Evolutionary conservation across 352 stramenopile species (phyloP), one percentile per base, ranked within the genome.

Genomic region (Phytopythium vexans): DNA sequence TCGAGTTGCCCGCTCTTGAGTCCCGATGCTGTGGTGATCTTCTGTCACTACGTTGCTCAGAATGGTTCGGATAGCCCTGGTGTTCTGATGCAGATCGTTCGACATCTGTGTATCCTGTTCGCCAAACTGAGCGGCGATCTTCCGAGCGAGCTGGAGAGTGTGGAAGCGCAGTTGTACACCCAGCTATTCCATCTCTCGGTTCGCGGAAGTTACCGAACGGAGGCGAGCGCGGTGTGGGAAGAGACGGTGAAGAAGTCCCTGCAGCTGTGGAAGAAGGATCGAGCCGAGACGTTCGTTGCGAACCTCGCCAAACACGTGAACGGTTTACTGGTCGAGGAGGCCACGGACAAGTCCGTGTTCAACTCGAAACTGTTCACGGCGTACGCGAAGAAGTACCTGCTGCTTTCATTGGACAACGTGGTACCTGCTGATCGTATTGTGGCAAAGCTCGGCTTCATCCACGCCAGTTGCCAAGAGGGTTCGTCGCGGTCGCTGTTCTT

Each of bases 21-120:
- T 36, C 70, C 77, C 14, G 82, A 92, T 39, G 72, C 73, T 1
- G 77, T 89, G 7, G 74, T 89, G 40, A 89, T 89, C 41, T 56
- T 92, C 42, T 78, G 68, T 53, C 82, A 92, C 43, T 89, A 83
- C 52, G 78, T 72, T 14, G 58, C 75, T 31, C 76, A 84, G 60
- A 66, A 79, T 8, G 58, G 52, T 8, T 2, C 40, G 0, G 66
- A 86, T n/a, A 71, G 47, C 34, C 69, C 63, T 27, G 58, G 79
- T 21, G 66, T 72, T 11, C 62, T 77, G 15, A 56, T 77, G 41
- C 72, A 88, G 65, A 68, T 89, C 31, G 49, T 92, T n/a, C 71
- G 70, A 10, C 70, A 72, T 11, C 62, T 89, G 3, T 74, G 86
- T 45, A 51, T 74, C 31, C 49, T 92, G 7, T 89, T 89, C 41